Evolutionary conservation across 345 rosid genomes (phyloP).

Genomic region (Pelargonium nanum): DNA sequence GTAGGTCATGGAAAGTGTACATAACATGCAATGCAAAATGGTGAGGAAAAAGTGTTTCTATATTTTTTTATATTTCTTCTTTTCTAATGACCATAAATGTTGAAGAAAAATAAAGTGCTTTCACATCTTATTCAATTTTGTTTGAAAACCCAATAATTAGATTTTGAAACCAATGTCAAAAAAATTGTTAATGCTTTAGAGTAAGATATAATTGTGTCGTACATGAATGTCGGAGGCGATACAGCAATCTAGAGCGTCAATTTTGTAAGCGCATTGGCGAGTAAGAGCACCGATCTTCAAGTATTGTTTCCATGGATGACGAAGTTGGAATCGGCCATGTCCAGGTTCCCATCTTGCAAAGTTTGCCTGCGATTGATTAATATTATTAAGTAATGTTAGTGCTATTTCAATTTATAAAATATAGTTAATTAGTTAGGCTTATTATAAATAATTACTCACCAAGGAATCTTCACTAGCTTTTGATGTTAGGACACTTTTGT

Average conservation of each 20-base stretch:
- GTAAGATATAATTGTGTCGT: conserved; percentile 6
- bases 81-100: too few relatives aligned
- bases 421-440: too few relatives aligned
- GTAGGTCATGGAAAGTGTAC: too few relatives aligned
- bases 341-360: conserved; percentile 85
- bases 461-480: conserved; percentile 48
- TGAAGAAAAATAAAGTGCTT: too few relatives aligned
- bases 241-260: conserved; percentile 51
- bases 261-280: conserved; percentile 67
- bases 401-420: too few relatives aligned
- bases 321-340: conserved; percentile 53
- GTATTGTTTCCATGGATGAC: conserved; percentile 76
- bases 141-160: too few relatives aligned
- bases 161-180: too few relatives aligned
- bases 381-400: not conserved
- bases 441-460: conserved; percentile 25
- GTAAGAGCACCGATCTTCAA: conserved; percentile 46
- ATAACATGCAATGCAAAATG: too few relatives aligned
- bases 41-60: too few relatives aligned
- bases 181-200: too few relatives aligned
- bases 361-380: conserved; percentile 39
- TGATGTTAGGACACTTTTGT: conserved; percentile 47
- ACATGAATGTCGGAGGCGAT: conserved; percentile 39
- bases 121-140: too few relatives aligned
- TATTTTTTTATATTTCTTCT: too few relatives aligned